phyloP scores from a whole-genome alignment of 2,329 filamentous ascomycete genomes.

The Penicillium sp. region DNA sequence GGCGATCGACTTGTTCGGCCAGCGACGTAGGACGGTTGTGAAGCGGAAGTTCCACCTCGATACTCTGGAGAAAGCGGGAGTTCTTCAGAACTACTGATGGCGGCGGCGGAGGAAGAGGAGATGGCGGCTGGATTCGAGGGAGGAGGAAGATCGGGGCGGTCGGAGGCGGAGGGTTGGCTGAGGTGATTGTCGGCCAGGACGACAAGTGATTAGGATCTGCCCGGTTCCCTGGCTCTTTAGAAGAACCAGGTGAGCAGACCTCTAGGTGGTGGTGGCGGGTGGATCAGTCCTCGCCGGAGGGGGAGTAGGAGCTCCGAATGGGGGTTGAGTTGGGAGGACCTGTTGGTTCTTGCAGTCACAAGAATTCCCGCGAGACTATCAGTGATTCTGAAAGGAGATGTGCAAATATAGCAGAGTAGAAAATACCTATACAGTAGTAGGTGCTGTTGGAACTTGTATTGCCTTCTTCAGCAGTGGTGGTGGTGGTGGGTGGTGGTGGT shows the following conservation, averaged over 20 bases:
- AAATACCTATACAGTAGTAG: neutral
- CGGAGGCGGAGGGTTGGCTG: conserved; percentile 64
- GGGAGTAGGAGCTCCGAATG: conserved; percentile 15
- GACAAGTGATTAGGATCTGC: conserved; percentile 51
- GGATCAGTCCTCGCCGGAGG: conserved; percentile 31
- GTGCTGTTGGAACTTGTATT: neutral
- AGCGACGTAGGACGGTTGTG: conserved; percentile 8
- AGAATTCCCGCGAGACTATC: neutral
- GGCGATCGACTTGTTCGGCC: conserved; percentile 8
- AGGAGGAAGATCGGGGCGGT: conserved; percentile 64
- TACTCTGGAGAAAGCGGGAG: conserved; percentile 17
- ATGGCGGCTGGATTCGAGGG: conserved; percentile 51
- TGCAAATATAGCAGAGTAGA: neutral
- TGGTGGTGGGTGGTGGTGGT: neutral
- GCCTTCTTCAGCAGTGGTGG: neutral
- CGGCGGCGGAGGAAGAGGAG: conserved; percentile 21
- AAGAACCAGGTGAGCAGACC: conserved; percentile 50
- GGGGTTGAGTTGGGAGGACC: neutral
- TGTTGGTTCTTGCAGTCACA: neutral
- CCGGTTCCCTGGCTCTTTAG: conserved; percentile 45
- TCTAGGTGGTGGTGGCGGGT: conserved; percentile 32
- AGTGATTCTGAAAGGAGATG: neutral
- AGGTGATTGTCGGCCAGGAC: conserved; percentile 73
- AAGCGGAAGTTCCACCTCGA: conserved; percentile 5
- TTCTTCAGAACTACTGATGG: conserved; percentile 10